Conservation (phyloP, 139 green algal species). For the Haematococcus sp. region DNA sequence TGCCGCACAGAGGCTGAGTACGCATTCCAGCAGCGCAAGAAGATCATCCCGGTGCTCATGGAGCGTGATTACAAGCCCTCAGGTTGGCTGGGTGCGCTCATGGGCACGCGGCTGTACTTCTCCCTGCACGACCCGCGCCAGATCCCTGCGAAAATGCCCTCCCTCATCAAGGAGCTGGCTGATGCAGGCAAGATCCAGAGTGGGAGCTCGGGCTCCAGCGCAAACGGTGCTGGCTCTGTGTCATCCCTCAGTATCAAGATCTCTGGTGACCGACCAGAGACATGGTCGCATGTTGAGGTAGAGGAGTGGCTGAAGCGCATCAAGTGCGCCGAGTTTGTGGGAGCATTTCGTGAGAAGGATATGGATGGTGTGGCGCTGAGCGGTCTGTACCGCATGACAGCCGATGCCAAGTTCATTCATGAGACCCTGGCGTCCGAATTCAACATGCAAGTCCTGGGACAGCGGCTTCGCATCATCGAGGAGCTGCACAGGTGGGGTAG, state of each 20-base stretch:
- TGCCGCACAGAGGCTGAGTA: slow-evolving; percentile 58
- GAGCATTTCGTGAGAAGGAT: slow-evolving; percentile 29
- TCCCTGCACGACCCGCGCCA: slow-evolving; percentile 35
- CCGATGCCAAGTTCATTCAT: slow-evolving; percentile 29
- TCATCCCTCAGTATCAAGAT: background rate
- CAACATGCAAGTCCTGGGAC: slow-evolving; percentile 22
- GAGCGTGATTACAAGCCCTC: slow-evolving; percentile 49
- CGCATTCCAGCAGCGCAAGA: slow-evolving; percentile 54
- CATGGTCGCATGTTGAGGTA: slow-evolving; percentile 13
- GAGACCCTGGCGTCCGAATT: slow-evolving; percentile 29
- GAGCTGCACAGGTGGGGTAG: slow-evolving; percentile 32
- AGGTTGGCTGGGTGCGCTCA: slow-evolving; percentile 52
- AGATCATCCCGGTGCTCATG: slow-evolving; percentile 41
- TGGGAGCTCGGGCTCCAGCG: too few relatives aligned
- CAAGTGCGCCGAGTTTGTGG: slow-evolving; percentile 24
- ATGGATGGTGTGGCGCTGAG: slow-evolving; percentile 43
- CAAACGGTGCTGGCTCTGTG: too few relatives aligned
- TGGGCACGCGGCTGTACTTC: slow-evolving; percentile 60
- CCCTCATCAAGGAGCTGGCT: slow-evolving; percentile 41
- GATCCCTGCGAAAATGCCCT: slow-evolving; percentile 29
- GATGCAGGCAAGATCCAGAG: slow-evolving; percentile 15
- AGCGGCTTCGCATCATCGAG: slow-evolving; percentile 41
- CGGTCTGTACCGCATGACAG: slow-evolving; percentile 33
- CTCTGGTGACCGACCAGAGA: background rate
- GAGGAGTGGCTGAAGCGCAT: slow-evolving; percentile 43